Conservation (phyloP, 2,329 filamentous ascomycete genomes). For the Penicillium concentricum region DNA sequence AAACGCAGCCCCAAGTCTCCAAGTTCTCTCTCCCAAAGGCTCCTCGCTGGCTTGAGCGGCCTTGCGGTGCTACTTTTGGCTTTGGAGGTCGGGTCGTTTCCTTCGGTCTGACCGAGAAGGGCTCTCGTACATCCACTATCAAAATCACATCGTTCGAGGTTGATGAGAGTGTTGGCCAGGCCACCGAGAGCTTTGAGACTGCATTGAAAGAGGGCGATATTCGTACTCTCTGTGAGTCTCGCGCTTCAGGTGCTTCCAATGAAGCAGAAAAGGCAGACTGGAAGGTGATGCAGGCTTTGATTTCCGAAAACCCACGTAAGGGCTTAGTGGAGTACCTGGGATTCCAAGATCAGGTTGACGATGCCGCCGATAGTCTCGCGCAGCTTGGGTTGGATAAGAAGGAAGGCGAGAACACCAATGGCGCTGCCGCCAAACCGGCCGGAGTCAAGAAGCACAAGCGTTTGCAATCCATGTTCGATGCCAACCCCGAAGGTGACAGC, state of each 20-base stretch:
- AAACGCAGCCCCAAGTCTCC: constrained; percentile 84
- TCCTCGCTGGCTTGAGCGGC: constrained; percentile 86
- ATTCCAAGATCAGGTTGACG: constrained; percentile 65
- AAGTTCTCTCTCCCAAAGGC: constrained; percentile 84
- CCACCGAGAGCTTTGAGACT: constrained; percentile 83
- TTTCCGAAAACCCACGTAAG: constrained; percentile 79
- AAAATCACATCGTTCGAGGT: constrained; percentile 84
- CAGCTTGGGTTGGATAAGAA: constrained; percentile 44
- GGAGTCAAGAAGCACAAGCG: constrained; percentile 59
- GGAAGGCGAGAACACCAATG: constrained; percentile 42
- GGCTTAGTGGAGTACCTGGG: constrained; percentile 86
- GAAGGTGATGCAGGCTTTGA: constrained; percentile 87
- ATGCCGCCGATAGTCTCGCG: constrained; percentile 44
- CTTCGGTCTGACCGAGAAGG: constrained; percentile 58
- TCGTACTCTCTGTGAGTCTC: constrained; percentile 72
- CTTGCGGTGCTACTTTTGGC: constrained; percentile 83
- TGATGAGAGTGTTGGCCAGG: constrained; percentile 78
- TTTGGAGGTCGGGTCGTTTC: constrained; percentile 94
- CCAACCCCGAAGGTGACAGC: constrained; percentile 69
- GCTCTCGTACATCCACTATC: constrained; percentile 71
- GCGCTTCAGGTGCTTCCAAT: constrained; percentile 70
- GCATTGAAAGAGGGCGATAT: constrained; percentile 77
- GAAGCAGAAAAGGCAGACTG: constrained; percentile 96
- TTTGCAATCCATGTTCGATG: constrained; percentile 78
- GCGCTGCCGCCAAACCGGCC: constrained; percentile 45